Evolutionary conservation across 1,284 basidiomycete genomes (phyloP).

Genomic region (Polyporus tsugae): DNA sequence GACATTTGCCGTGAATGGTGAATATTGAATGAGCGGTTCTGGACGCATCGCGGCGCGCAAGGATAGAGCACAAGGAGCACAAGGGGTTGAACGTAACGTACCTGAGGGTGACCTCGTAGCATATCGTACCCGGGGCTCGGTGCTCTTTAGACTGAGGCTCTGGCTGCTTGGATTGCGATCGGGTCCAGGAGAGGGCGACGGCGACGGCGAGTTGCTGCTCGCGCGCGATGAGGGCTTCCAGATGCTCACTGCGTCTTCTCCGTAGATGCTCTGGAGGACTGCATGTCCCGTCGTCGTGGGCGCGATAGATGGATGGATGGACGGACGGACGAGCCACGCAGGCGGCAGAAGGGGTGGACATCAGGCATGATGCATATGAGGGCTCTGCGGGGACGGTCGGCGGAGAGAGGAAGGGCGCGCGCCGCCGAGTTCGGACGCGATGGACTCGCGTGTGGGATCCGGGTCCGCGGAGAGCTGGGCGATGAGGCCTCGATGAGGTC

Average conservation of each 20-base stretch:
- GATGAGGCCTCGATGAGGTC: too few species aligned
- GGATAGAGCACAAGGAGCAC: too few species aligned
- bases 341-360: too few species aligned
- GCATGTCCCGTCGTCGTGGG: slow-evolving; percentile 17
- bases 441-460: slow-evolving; percentile 61
- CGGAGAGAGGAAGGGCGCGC: slow-evolving; percentile 39
- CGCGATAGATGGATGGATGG: slow-evolving; percentile 12
- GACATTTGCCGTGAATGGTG: background rate
- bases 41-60: background rate
- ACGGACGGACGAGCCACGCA: slow-evolving; percentile 10
- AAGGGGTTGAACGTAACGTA: slow-evolving; percentile 44
- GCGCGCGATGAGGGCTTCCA: slow-evolving; percentile 51
- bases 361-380: slow-evolving; percentile 33
- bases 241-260: slow-evolving; percentile 66
- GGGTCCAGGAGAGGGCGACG: slow-evolving; percentile 28
- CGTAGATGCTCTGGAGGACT: slow-evolving; percentile 89
- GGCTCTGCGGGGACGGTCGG: slow-evolving; percentile 32
- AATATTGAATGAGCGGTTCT: background rate
- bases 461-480: slow-evolving; percentile 53
- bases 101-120: slow-evolving; percentile 70
- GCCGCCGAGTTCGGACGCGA: slow-evolving; percentile 77
- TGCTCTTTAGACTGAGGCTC: slow-evolving; percentile 13
- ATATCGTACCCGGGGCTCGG: slow-evolving; percentile 49
- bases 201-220: too few species aligned
- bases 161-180: slow-evolving; percentile 19